phyloP scores from a whole-genome alignment of 805 yeast species.

The Ogataea salicorniae region DNA sequence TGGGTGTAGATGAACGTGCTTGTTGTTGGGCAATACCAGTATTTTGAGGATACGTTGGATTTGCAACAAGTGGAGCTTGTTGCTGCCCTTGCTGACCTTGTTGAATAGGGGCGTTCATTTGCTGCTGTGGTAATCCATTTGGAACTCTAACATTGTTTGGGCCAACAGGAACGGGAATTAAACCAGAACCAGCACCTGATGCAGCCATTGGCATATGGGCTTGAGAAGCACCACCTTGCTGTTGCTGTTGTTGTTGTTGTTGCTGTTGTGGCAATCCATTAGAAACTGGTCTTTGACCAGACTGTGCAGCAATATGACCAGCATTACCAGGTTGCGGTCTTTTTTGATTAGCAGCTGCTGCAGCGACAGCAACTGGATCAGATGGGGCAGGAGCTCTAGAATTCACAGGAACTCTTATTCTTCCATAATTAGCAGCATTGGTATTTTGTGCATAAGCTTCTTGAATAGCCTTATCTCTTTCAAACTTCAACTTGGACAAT shows the following conservation, averaged over 20 bases:
- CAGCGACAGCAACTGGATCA: conserved; percentile 8
- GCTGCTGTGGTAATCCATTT: conserved; percentile 1
- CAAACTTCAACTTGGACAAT: conserved; percentile 74
- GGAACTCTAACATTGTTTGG: neutral
- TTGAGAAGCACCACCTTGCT: neutral
- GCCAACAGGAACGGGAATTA: too few relatives aligned
- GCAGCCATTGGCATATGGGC: neutral
- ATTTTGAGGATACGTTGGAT: neutral
- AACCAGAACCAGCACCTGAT: neutral
- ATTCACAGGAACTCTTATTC: conserved; percentile 19
- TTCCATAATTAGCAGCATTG: conserved; percentile 15
- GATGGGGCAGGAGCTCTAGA: conserved; percentile 7
- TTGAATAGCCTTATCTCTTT: conserved; percentile 79
- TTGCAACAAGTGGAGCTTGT: neutral
- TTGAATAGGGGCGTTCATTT: neutral
- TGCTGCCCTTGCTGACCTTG: neutral
- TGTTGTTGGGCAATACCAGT: neutral
- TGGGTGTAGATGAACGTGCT: conserved; percentile 43
- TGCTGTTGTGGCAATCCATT: neutral
- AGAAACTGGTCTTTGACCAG: neutral
- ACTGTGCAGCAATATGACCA: too few relatives aligned
- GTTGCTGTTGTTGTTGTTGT: conserved; percentile 1
- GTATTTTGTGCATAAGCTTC: conserved; percentile 51
- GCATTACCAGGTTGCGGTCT: too few relatives aligned
- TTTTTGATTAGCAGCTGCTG: neutral